Base-by-base conservation (phyloP, 352 stramenopile species). In the Saprolegnia diclina region DNA sequence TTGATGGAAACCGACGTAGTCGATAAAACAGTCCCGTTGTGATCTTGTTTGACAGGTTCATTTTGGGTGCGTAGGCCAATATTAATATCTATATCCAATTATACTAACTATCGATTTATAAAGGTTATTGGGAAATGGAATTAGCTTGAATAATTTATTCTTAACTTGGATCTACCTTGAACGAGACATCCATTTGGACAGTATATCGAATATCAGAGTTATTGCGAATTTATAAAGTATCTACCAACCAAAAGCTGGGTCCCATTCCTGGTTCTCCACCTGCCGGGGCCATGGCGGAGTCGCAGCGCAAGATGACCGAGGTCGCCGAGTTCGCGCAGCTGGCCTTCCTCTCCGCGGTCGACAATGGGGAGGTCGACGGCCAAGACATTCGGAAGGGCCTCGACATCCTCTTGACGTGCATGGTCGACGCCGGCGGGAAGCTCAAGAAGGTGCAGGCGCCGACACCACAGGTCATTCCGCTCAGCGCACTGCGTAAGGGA, bases 271-370 rank as follows among this genome's bases (percentile, higher is more conserved):
- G 42, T 54, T 59, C 52, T 59, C 24, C 11, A 18, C 42, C 11
- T 14, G 18, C 42, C 42, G 13, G 3, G 18, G 10, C 18, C 16
- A n/a, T 32, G 45, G n/a, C n/a, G 29, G 24, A 48, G 44, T n/a
- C 10, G 14, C n/a, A 37, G 22, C 29, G 50, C 26, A 38, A 57
- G n/a, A 44, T 44, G 13, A 56, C 22, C 7, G 63, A 69, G 18
- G 26, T 63, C 11, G 63, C 63, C 18, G 63, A 61, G 22, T 69
- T 69, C 42, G 63, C 46, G 48, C 63, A 69, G 53, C 53, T 69
- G 7, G 53, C 16, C 11, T 69, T 69, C 44, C 26, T 69, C 13
- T 19, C 29, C 16, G 16, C 22, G 22, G 63, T 69, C 16, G 46
- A 69, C 21, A 37, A 57, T 24, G 5, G 19, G 13, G 22, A 26